phyloP scores from a whole-genome alignment of 164 flowering plant genomes.

The Vitis cinerea region DNA sequence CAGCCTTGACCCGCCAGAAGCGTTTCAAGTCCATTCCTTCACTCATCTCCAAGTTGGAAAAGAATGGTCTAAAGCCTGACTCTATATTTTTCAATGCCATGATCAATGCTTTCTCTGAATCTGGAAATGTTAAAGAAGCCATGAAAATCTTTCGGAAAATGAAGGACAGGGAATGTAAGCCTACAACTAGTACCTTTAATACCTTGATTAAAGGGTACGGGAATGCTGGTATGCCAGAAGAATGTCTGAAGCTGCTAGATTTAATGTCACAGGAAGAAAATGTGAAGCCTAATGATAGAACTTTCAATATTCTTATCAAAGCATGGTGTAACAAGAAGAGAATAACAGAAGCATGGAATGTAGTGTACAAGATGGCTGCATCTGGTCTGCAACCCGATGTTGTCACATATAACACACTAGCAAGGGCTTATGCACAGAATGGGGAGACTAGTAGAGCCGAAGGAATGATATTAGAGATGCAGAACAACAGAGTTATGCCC shows the following conservation, averaged over 20 bases:
- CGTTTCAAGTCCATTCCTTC: conserved; percentile 54
- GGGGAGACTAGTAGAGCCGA: conserved; percentile 68
- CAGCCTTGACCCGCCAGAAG: conserved; percentile 68
- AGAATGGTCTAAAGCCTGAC: conserved; percentile 66
- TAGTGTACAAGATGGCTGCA: conserved; percentile 62
- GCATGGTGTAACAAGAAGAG: conserved; percentile 83
- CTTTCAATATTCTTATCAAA: conserved; percentile 68
- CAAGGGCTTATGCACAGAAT: conserved; percentile 68
- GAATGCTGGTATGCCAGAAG: conserved; percentile 74
- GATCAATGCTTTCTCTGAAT: conserved; percentile 80
- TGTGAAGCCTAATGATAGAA: conserved; percentile 72
- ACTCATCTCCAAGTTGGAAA: conserved; percentile 60
- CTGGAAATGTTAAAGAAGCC: conserved; percentile 66
- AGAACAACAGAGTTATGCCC: conserved; percentile 49
- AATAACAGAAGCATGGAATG: conserved; percentile 73
- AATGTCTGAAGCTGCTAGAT: conserved; percentile 60
- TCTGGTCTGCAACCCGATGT: conserved; percentile 79
- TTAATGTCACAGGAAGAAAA: conserved; percentile 53
- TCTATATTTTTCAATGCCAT: conserved; percentile 77
- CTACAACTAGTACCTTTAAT: conserved; percentile 84
- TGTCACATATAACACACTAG: conserved; percentile 83
- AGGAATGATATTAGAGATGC: conserved; percentile 63
- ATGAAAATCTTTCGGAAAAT: conserved; percentile 58
- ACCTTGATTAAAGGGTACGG: conserved; percentile 86
- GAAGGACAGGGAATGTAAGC: conserved; percentile 77